Base-by-base conservation (phyloP, 371 early-diverging fungal species). In the Lichtheimia corymbifera region DNA sequence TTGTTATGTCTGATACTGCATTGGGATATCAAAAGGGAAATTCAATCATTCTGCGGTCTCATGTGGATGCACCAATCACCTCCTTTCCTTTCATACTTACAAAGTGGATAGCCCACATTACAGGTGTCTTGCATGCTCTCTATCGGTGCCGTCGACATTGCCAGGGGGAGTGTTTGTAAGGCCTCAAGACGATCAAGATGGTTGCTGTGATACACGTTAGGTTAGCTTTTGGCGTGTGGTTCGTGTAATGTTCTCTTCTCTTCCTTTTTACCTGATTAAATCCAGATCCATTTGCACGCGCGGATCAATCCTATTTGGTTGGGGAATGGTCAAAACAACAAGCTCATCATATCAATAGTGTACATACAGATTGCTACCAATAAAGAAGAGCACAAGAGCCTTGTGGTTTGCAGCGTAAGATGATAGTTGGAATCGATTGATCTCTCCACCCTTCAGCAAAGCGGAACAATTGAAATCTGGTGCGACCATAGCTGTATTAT, bases 381-480 rank as follows among this genome's bases (percentile, higher is more conserved):
- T 47, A 22, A 47, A 47, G 22, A 47, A 47, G 18, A 47, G 22
- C 2, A 47, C 47, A n/a, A 47, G 11, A 5, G 47, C 47, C 9
- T 47, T n/a, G 47, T 22, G 11, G 22, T 17, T 47, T 22, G 47
- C 0, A 22, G 11, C 6, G 22, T 22, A 47, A 5, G 47, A n/a
- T 6, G 47, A 47, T n/a, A 47, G 9, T 17, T 47, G 47, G 47
- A 47, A 47, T 2, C 47, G 47, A 47, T 22, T 47, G 47, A 47
- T 47, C 22, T 47, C 47, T 35, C 35, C 35, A 47, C 47, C 45
- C 5, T 15, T 7, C 47, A 47, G 1, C 9, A 42, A 2, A 43
- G 57, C 57, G 17, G 44, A 40, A 27, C 57, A 57, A 57, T 57
- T 57, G 45, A 57, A 57, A 45, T 57, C 57, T 20, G 57, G 57